Evolutionary conservation across 768 basidiomycete genomes (phyloP).

Genomic region (Pholiota conissans): DNA sequence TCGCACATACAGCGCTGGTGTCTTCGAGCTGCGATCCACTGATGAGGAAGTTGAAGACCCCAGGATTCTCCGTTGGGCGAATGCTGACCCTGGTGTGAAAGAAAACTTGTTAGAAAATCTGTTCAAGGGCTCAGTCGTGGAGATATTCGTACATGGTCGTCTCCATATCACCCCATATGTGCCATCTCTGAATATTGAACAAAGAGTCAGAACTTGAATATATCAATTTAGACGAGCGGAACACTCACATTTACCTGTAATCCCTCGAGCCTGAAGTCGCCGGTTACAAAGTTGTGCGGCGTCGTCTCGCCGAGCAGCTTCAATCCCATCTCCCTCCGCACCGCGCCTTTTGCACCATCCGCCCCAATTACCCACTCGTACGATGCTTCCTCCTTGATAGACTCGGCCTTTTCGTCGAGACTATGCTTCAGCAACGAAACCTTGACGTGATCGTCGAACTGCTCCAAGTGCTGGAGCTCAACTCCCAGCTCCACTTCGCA

Average conservation of each 20-base stretch:
- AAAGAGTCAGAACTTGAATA: background rate
- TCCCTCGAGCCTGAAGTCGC: slow-evolving; percentile 41
- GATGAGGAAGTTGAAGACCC: slow-evolving; percentile 14
- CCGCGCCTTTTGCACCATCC: slow-evolving; percentile 41
- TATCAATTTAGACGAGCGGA: no score
- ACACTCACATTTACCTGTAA: no score
- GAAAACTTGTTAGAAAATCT: no score
- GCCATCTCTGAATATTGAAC: slow-evolving; percentile 34
- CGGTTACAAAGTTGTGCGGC: slow-evolving; percentile 33
- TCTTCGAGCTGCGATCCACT: slow-evolving; percentile 12
- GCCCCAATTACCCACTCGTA: slow-evolving; percentile 42
- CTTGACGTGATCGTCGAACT: slow-evolving; percentile 33
- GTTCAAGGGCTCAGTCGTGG: background rate
- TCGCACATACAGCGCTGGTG: slow-evolving; percentile 4
- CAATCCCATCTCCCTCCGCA: slow-evolving; percentile 39
- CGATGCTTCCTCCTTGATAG: slow-evolving; percentile 22
- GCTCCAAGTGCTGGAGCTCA: slow-evolving; percentile 41
- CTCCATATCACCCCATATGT: slow-evolving; percentile 42
- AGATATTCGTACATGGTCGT: slow-evolving; percentile 24
- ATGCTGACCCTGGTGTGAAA: slow-evolving; percentile 9
- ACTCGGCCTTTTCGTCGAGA: slow-evolving; percentile 8
- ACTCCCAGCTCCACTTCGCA: slow-evolving; percentile 42
- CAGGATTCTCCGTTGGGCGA: slow-evolving; percentile 14
- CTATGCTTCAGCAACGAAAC: slow-evolving; percentile 31
- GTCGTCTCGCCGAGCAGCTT: slow-evolving; percentile 40